Conservation (phyloP, 116 monocot genomes). For the Cymodocea nodosa region DNA sequence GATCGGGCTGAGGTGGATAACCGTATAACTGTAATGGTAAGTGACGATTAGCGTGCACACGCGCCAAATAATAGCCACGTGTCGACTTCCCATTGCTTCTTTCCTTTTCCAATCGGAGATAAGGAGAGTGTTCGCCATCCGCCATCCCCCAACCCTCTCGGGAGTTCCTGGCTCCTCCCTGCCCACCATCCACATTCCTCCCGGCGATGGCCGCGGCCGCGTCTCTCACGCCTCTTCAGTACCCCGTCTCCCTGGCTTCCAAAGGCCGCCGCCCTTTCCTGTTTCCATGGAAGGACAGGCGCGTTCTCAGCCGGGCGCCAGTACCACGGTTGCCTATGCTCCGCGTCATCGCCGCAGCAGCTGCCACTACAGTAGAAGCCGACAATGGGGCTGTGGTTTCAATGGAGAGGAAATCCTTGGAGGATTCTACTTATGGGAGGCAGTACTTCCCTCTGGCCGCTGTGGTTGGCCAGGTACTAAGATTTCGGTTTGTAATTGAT, state of each 20-base stretch:
- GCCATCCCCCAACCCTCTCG: background rate
- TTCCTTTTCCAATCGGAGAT: background rate
- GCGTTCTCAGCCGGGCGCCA: background rate
- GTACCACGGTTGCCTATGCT: slow-evolving; percentile 6
- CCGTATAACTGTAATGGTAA: too few species aligned
- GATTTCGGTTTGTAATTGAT: background rate
- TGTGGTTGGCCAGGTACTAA: slow-evolving; percentile 81
- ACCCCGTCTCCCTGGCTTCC: slow-evolving; percentile 2
- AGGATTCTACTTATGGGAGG: slow-evolving; percentile 31
- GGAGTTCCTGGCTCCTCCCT: background rate
- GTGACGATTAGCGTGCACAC: too few species aligned
- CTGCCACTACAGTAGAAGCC: slow-evolving; percentile 32
- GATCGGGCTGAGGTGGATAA: too few species aligned
- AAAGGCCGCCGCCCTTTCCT: slow-evolving; percentile 2
- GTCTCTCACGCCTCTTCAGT: slow-evolving; percentile 10
- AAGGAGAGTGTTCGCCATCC: background rate
- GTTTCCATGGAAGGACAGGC: background rate
- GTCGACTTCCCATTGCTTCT: background rate
- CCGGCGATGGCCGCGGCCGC: slow-evolving; percentile 18
- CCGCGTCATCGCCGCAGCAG: slow-evolving; percentile 20
- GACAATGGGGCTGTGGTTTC: slow-evolving; percentile 50
- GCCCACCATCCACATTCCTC: background rate
- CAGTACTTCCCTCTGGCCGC: slow-evolving; percentile 94
- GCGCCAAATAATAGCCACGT: too few species aligned
- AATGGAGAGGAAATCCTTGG: slow-evolving; percentile 2